Evolutionary conservation across 2,329 filamentous ascomycete species (phyloP).

Genomic region (Diaporthe helianthi): DNA sequence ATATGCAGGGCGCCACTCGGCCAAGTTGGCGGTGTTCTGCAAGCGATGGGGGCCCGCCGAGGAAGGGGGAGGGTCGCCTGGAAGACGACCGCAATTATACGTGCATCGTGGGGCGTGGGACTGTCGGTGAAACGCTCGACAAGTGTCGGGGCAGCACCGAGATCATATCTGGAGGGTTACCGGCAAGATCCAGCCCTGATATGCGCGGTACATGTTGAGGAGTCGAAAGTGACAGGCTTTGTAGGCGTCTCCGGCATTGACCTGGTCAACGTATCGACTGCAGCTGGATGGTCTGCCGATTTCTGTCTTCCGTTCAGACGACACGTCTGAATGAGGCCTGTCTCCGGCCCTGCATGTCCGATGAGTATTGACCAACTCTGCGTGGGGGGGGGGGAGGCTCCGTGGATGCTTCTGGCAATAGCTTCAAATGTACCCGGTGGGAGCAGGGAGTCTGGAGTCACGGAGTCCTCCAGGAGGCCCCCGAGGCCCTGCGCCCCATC

Average conservation of each 20-base stretch:
- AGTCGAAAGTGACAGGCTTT: constrained; percentile 1
- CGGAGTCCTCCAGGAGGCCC: too few species aligned
- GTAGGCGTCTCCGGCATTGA: not conserved
- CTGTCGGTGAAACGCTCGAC: not conserved
- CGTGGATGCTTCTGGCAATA: not conserved
- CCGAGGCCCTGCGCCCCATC: not conserved
- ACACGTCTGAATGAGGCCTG: not conserved
- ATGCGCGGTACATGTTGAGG: not conserved
- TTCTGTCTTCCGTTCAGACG: not conserved
- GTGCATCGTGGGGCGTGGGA: constrained; percentile 1
- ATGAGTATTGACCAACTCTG: not conserved
- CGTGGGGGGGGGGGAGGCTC: not conserved
- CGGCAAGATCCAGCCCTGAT: not conserved
- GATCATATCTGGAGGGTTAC: not conserved
- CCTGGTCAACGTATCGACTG: not conserved
- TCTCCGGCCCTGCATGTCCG: not conserved
- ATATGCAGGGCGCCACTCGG: not conserved
- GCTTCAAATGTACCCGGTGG: not conserved
- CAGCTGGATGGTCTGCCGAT: not conserved
- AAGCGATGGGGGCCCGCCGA: not conserved
- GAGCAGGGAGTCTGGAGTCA: not conserved
- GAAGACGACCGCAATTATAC: not conserved
- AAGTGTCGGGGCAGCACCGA: not conserved
- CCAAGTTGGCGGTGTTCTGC: constrained; percentile 4
- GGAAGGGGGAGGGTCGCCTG: not conserved